Evolutionary conservation across 352 stramenopile genomes (phyloP), one percentile per base, ranked within the genome.

Genomic region (Pythium myriotylum): DNA sequence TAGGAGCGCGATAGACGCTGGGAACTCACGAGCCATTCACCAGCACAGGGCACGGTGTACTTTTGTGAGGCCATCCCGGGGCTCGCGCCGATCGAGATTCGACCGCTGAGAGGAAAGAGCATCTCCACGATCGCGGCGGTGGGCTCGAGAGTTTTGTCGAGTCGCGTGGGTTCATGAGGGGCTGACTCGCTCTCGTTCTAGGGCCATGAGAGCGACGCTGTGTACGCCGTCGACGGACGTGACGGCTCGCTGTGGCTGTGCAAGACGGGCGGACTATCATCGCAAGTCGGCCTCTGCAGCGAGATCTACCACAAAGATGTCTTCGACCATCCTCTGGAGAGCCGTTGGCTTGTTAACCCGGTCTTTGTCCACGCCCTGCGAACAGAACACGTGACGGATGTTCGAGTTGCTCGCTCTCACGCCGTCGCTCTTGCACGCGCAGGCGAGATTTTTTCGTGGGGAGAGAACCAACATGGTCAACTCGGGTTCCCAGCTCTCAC

Each of bases 361-460:
- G 75, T 85, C 5, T 88, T 89, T 56, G 53, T 94, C 22, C 76
- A 92, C 42, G 76, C 75, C 2, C 55, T 94, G 35, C 73, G 80
- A 22, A 70, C 74, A 1, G 79, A 91, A 41, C 77, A 89, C 53
- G 67, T 94, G 24, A 62, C 76, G 8, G 67, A 69, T 5, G 77
- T 91, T 3, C 59, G 67, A 10, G 77, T 92, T 12, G 73, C 75
- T 23, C 67, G 73, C n/a, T 74, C 72, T 0, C 82, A 92, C 55
- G 79, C 67, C 0, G 70, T 97, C 45, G 92, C 83, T 17, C 68
- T 96, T 4, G 88, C 88, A 2, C 71, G 82, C 3, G 81, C 90
- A 19, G 96, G 96, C 0, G 70, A 88, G 24, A 86, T 99, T 5
- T 98, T 97, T 61, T 92, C 88, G 6, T 99, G 96, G 92, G 97